Base-by-base conservation (phyloP, 345 rosid genomes). In the Aethionema arabicum region DNA sequence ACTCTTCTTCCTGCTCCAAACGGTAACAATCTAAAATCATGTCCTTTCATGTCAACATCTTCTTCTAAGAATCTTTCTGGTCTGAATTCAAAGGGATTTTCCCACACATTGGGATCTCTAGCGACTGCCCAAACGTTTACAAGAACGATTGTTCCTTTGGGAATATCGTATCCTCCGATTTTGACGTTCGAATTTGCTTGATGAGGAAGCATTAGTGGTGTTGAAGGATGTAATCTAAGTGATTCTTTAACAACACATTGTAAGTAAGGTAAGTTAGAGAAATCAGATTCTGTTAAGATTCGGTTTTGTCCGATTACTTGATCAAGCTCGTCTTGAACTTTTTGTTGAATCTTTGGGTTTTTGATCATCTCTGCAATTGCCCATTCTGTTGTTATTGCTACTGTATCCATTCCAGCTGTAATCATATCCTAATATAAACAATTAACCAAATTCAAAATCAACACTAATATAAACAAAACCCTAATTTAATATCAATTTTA, bases 121-220 rank as follows among this genome's bases (percentile, higher is more conserved):
- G 90, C 95, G 0, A 92, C 76, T 0, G 95, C 96, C 93, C 95
- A 86, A 0, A 86, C 95, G 11, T 92, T 92, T 8, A 92, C 91
- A 11, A 82, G 90, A 3, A 89, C 86, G 55, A 75, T 83, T 36
- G 98, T 83, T 11, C 93, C 95, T 72, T 83, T 86, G 0, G 98
- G 98, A 15, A 92, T 66, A 54, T 92, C 95, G 16, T 89, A 92
- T 56, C 98, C 98, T 0, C 93, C 88, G 5, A 92, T 54, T 47
- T 80, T 85, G 43, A 92, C 95, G 4, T 85, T 62, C 12, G 93
- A 56, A 29, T 61, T 87, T 71, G 91, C 68, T 0, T 83, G 76
- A 74, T 92, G 98, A 38, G 98, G 98, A 0, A 92, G 86, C 98
- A 89, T 89, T 5, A 92, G 69, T 7, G 96, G 98, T n/a, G 96